Conservation (phyloP, 2,329 filamentous ascomycete species). For the Ramularia collo-cygni region DNA sequence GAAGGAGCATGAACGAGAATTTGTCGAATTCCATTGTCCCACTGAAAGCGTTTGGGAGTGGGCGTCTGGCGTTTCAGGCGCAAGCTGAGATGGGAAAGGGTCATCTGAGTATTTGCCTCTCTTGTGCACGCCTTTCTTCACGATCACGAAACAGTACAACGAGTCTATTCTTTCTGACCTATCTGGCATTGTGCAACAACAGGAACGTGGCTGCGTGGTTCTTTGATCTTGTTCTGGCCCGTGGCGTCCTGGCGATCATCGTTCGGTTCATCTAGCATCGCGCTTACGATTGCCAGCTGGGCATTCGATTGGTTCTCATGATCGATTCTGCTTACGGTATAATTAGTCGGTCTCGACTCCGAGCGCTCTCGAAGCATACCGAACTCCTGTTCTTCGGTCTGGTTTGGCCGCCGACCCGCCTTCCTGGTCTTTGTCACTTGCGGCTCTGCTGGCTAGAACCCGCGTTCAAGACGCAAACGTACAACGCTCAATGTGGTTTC, state of each 20-base stretch:
- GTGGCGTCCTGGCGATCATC: too few relatives aligned
- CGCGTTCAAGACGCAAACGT: neutral
- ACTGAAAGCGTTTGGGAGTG: conserved; percentile 9
- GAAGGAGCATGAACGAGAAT: conserved; percentile 23
- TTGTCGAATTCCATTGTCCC: conserved; percentile 17
- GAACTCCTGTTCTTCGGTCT: too few relatives aligned
- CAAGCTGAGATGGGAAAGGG: conserved; percentile 8
- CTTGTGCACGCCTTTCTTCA: neutral
- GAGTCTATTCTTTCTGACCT: too few relatives aligned
- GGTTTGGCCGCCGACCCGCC: too few relatives aligned
- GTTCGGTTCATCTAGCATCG: too few relatives aligned
- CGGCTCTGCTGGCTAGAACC: too few relatives aligned
- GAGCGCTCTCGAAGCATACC: too few relatives aligned
- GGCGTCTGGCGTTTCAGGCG: conserved; percentile 18
- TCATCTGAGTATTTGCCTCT: conserved; percentile 6
- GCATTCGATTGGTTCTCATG: neutral
- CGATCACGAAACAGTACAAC: conserved; percentile 1
- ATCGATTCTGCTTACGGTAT: conserved; percentile 1
- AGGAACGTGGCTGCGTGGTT: too few relatives aligned
- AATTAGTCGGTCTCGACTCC: neutral
- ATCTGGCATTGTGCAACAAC: too few relatives aligned
- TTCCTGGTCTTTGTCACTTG: too few relatives aligned
- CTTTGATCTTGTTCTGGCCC: too few relatives aligned
- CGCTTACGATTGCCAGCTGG: too few relatives aligned
- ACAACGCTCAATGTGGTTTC: neutral